Evolutionary conservation across 108 stramenopile species (phyloP), one percentile per base, ranked within the genome.

Genomic region (Fragilariopsis cylindrus): DNA sequence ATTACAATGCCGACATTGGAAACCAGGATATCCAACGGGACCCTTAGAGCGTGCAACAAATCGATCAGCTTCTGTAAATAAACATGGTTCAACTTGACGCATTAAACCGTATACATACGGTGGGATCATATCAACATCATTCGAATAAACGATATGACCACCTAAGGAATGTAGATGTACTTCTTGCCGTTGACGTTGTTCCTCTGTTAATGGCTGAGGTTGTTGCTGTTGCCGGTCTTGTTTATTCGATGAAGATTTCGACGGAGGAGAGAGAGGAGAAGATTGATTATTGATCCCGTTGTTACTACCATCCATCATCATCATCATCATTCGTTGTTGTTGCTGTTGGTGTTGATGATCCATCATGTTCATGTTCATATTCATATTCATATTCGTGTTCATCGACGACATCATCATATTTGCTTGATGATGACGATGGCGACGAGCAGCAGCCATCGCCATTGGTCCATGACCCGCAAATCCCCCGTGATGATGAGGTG

Each of bases 1-100:
- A 47, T 81, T 49, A 63, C 88, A 89, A 66, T 89, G 88, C 11
- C 86, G 85, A 65, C 88, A 89, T 66, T 89, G 85, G 58, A 89
- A 89, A 7, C 88, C 88, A 39, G 85, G 79, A 73, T 77, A 89
- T 2, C 88, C 88, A 4, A 85, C 83, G 15, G 84, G 85, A 4
- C 88, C 83, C 63, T 87, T 86, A 42, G 74, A 76, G 46, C 88
- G 81, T 13, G 88, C 88, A 9, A 89, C 84, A 50, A 84, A 89
- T 11, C 88, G 83, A 83, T 89, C 88, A 18, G 86, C 85, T 70
- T 85, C 88, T 5, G 85, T 89, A 62, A 89, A 89, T 9, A 58
- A 53, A 52, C 85, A 86, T 46, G 75, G 72, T 65, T 87, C 82
- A 3, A 89, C 88, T 69, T 89, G 88, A 7, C 84, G 71, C 84